Base-by-base conservation (phyloP, 441 rosid genomes). In the Theobroma grandiflorum region DNA sequence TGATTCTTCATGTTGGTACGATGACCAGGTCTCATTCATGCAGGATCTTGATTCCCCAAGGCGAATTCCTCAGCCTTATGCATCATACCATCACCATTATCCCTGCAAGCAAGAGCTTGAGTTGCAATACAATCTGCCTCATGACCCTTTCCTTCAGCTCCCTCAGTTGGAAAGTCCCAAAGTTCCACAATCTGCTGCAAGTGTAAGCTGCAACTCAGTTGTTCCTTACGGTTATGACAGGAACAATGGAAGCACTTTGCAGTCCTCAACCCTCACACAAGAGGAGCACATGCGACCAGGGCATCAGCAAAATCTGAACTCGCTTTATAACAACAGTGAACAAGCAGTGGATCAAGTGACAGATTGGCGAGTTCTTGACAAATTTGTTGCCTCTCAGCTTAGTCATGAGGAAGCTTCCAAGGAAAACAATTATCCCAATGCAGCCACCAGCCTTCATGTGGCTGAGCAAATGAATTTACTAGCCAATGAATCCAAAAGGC, bases 321-420 rank as follows among this genome's bases (percentile, higher is more conserved):
- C 93, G 8, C 61, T 83, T 73, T 82, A 75, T 47, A 74, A 71
- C 42, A 83, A 73, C 75, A 79, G 66, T 43, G 89, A 93, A 61
- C 94, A 86, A 80, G 90, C 83, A 31, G 89, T 83, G 40, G 97
- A 94, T 71, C 94, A 93, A 84, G 91, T 90, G 31, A 94, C 94
- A 0, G 99, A 97, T 78, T 97, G 99, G 99, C 89, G 99, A 67
- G 94, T 94, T 18, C 94, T 97, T 18, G 99, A 97, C 85, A 95
- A 97, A 80, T 95, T 97, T 69, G 99, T 97, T 4, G 99, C 99
- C 0, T 97, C 98, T 61, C 99, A 97, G 85, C 90, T 97, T 14
- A 94, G 99, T 85, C 93, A 94, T 52, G 99, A 93, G 67, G 91
- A 92, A 78, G 91, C 85, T 66, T 79, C 84, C 3, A 85, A 86